Evolutionary conservation across 2,329 filamentous ascomycete genomes (phyloP).

Genomic region (Gliomastix tumulicola): DNA sequence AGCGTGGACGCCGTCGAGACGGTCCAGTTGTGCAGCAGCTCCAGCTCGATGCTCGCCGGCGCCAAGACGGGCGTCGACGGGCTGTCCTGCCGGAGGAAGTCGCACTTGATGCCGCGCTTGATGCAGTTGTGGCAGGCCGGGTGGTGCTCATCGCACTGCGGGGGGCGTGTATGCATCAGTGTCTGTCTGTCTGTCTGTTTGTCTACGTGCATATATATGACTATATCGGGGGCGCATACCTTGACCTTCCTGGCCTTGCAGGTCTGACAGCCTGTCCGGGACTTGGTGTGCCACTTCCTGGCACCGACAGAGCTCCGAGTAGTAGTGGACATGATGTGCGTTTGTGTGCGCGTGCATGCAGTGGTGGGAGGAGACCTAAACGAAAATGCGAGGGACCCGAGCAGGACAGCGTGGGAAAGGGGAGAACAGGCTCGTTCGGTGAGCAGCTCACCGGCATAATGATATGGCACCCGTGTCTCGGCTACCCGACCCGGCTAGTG

Average conservation of each 20-base stretch:
- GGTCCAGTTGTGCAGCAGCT: slow-evolving; percentile 30
- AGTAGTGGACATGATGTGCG: too few species aligned
- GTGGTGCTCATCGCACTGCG: slow-evolving; percentile 17
- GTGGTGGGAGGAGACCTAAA: too few species aligned
- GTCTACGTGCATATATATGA: too few species aligned
- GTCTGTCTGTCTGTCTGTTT: too few species aligned
- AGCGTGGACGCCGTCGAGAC: slow-evolving; percentile 27
- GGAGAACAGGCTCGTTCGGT: too few species aligned
- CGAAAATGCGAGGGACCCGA: too few species aligned
- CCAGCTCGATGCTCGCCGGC: slow-evolving; percentile 17
- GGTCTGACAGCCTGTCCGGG: slow-evolving; percentile 9
- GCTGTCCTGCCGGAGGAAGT: slow-evolving; percentile 8
- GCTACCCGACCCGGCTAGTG: too few species aligned
- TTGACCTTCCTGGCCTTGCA: slow-evolving; percentile 13
- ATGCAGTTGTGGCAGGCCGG: slow-evolving; percentile 16
- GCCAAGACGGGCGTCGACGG: neutral
- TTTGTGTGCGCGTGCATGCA: too few species aligned
- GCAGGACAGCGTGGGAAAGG: too few species aligned
- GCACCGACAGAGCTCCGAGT: too few species aligned
- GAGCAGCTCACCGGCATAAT: too few species aligned
- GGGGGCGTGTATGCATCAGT: slow-evolving; percentile 1
- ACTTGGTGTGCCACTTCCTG: slow-evolving; percentile 5
- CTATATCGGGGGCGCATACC: slow-evolving; percentile 7
- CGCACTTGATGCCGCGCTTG: slow-evolving; percentile 17
- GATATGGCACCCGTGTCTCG: too few species aligned